phyloP scores from a whole-genome alignment of 352 stramenopile genomes.

The Pythium rishiriense region DNA sequence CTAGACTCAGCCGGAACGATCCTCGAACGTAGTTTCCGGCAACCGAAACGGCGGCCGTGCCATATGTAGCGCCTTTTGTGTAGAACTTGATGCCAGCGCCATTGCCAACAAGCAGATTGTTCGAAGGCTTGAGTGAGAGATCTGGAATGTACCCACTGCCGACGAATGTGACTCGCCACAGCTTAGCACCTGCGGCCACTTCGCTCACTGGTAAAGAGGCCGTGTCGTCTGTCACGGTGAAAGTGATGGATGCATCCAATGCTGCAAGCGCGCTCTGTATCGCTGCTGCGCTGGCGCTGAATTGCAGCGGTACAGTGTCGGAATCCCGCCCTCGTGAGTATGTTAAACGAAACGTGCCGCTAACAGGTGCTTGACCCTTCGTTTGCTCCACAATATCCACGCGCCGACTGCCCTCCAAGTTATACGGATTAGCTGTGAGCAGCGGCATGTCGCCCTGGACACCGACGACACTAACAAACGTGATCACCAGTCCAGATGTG shows the following conservation, averaged over 20 bases:
- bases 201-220: constrained; percentile 40
- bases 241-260: constrained; percentile 80
- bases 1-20: constrained; percentile 86
- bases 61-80: constrained; percentile 52
- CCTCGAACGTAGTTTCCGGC: constrained; percentile 90
- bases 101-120: constrained; percentile 87
- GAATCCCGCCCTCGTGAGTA: constrained; percentile 82
- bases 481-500: constrained; percentile 83
- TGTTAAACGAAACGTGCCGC: constrained; percentile 87
- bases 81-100: constrained; percentile 83
- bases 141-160: constrained; percentile 91
- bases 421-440: constrained; percentile 80
- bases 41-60: constrained; percentile 47
- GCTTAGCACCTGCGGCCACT: constrained; percentile 40
- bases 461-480: constrained; percentile 81
- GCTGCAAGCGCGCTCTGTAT: constrained; percentile 74
- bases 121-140: constrained; percentile 69
- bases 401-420: constrained; percentile 88
- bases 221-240: constrained; percentile 70
- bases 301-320: constrained; percentile 71
- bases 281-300: constrained; percentile 39
- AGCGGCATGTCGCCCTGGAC: constrained; percentile 88
- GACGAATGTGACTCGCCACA: constrained; percentile 92
- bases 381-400: constrained; percentile 79
- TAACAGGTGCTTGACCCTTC: constrained; percentile 87